These are phyloP conservation scores for Populus hybrid DNA, from an alignment of 441 rosid species.

Conservation along the genomic window DNA sequence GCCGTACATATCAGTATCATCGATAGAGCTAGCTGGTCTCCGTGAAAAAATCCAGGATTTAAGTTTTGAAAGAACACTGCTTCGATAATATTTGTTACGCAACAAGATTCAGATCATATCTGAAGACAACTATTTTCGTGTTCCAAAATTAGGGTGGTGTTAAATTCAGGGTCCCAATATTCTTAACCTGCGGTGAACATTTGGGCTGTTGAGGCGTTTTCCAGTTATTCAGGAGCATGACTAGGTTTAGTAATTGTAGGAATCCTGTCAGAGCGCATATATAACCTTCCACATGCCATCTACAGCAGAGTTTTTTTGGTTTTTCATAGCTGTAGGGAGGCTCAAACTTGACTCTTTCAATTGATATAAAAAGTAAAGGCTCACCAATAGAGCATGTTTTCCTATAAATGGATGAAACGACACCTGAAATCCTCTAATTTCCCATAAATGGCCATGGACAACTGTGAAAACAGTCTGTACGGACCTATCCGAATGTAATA, in stretches of 20 bases:
- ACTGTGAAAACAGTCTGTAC: not conserved
- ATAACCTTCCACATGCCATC: not conserved
- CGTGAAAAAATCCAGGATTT: not conserved
- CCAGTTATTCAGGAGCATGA: not conserved
- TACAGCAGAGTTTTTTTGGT: not conserved
- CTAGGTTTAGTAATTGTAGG: not conserved
- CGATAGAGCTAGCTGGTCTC: not conserved
- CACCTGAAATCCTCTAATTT: not conserved
- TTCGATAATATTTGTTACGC: not conserved
- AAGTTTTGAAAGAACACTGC: not conserved
- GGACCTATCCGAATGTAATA: too few species aligned
- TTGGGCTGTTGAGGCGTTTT: not conserved
- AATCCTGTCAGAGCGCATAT: not conserved
- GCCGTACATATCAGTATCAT: not conserved
- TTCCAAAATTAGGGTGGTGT: not conserved
- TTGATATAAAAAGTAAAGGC: not conserved
- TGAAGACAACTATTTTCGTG: not conserved
- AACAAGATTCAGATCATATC: not conserved
- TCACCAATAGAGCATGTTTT: not conserved
- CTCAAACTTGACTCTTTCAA: conserved; percentile 1
- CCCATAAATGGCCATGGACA: conserved; percentile 5
- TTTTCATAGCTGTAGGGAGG: not conserved
- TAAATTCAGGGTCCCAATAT: not conserved
- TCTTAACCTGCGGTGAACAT: not conserved
- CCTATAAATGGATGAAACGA: not conserved